Conservation (phyloP, 2,329 filamentous ascomycete species). For the Drechmeria coniospora region DNA sequence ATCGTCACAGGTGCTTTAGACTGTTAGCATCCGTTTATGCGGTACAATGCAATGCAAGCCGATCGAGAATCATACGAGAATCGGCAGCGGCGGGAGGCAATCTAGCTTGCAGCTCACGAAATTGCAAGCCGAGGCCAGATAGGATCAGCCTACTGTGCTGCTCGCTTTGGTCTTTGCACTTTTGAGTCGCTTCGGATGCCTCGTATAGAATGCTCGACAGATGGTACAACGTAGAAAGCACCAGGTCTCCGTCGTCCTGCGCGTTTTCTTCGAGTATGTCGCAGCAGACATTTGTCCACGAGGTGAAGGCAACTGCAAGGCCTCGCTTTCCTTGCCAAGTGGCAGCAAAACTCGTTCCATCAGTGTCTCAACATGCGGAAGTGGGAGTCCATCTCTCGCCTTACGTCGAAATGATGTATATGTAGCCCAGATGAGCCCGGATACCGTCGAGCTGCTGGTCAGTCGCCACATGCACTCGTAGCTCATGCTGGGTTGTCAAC, state of each 20-base stretch:
- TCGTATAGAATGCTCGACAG: constrained; percentile 25
- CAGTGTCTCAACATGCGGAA: constrained; percentile 1
- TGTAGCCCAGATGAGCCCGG: constrained; percentile 30
- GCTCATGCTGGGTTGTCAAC: constrained; percentile 1
- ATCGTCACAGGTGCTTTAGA: constrained; percentile 14
- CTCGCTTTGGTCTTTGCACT: constrained; percentile 13
- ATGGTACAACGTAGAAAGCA: constrained; percentile 27
- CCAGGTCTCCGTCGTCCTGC: constrained; percentile 21
- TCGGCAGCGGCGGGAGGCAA: constrained; percentile 20
- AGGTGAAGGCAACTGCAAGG: constrained; percentile 18
- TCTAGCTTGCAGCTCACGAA: constrained; percentile 22
- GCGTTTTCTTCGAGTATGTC: constrained; percentile 24
- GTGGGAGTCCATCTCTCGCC: constrained; percentile 6
- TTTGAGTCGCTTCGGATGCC: constrained; percentile 16
- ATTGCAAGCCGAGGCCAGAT: constrained; percentile 31
- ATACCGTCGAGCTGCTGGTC: constrained; percentile 23
- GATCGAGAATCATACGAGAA: constrained; percentile 4
- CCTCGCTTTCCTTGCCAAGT: constrained; percentile 21
- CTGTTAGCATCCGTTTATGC: constrained; percentile 6
- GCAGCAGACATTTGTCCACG: constrained; percentile 29
- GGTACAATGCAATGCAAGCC: background rate
- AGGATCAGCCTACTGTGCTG: constrained; percentile 28
- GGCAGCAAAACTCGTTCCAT: constrained; percentile 19
- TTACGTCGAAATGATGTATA: constrained; percentile 27
- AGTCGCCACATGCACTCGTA: background rate